These are phyloP conservation scores for Penicillium hordei DNA, from an alignment of 2,329 filamentous ascomycete species.

Conservation along the genomic window DNA sequence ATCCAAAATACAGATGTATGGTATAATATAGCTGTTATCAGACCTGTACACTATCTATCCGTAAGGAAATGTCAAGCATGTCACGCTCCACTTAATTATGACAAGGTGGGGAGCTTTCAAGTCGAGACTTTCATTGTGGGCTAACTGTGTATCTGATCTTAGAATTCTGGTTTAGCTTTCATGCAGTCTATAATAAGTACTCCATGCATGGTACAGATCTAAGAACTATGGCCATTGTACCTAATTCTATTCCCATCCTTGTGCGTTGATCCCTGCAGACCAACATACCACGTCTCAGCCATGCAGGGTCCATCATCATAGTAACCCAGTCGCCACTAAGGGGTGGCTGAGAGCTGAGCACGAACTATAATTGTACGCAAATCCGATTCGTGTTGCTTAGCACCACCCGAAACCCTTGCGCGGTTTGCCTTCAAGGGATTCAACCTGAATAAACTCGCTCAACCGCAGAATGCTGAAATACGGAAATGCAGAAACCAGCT, in stretches of 20 bases:
- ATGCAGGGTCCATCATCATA: constrained; percentile 9
- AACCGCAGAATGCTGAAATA: background rate
- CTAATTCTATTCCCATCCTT: background rate
- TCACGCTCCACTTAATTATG: constrained; percentile 1
- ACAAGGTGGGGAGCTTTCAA: background rate
- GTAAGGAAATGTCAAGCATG: background rate
- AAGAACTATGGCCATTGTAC: background rate
- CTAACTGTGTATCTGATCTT: background rate
- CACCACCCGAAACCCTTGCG: constrained; percentile 1
- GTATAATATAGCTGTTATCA: background rate
- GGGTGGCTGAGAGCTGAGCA: constrained; percentile 1
- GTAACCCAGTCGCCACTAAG: constrained; percentile 19
- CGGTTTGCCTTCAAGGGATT: background rate
- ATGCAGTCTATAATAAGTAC: background rate
- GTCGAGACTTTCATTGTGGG: background rate
- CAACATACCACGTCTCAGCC: constrained; percentile 16
- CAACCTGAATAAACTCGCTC: background rate
- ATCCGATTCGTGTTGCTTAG: background rate
- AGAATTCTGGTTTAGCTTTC: background rate
- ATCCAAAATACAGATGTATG: too few relatives aligned
- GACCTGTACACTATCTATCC: background rate
- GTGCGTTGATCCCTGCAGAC: constrained; percentile 6
- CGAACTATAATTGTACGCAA: background rate
- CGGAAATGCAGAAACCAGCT: background rate
- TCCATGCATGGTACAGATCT: background rate